Evolutionary conservation across 345 rosid species (phyloP), one percentile per base, ranked within the genome.

Genomic region (Sapria himalayana): DNA sequence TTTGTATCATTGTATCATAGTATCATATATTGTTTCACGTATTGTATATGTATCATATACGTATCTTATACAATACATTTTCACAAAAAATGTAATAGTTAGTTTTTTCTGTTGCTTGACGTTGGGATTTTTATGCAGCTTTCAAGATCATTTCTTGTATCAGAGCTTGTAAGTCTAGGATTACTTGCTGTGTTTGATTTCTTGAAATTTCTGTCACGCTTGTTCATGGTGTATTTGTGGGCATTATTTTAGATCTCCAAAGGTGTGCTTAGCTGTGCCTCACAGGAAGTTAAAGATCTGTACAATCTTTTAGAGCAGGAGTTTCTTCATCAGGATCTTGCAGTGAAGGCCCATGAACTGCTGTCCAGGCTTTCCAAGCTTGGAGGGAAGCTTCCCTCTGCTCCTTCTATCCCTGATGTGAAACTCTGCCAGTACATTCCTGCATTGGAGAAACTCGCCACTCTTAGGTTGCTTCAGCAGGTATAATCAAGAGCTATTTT

Each of bases 231-330:
- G 2, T 24, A 41, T 25, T 19, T 15, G 52, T 50, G 25, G 44
- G 4, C 13, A 4, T 57, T 33, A 17, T 23, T 35, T 49, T 47
- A 91, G 99, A 89, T 75, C 12, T 62, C 80, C 17, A 84, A 74
- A 58, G 99, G 99, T 48, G 94, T 84, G 13, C 51, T 84, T 55
- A 78, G 80, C 58, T 91, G 93, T 73, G 96, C 74, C 2, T 73
- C 73, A n/a, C 99, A 73, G 61, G 99, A 91, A 60, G 96, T 80
- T 19, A 91, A 91, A 56, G 99, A 91, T 56, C 79, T 91, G 27
- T 84, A 74, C 62, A 69, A 78, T 68, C 67, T 84, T 48, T 53
- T 91, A 48, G 99, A 91, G 69, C 78, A 80, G 42, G 96, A 84
- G 35, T 80, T 78, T 62, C 69, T 73, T 27, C 92, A 95, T 7